These are phyloP conservation scores for Penicillium brasilianum DNA, from an alignment of 2,329 filamentous ascomycete genomes.

Conservation along the genomic window DNA sequence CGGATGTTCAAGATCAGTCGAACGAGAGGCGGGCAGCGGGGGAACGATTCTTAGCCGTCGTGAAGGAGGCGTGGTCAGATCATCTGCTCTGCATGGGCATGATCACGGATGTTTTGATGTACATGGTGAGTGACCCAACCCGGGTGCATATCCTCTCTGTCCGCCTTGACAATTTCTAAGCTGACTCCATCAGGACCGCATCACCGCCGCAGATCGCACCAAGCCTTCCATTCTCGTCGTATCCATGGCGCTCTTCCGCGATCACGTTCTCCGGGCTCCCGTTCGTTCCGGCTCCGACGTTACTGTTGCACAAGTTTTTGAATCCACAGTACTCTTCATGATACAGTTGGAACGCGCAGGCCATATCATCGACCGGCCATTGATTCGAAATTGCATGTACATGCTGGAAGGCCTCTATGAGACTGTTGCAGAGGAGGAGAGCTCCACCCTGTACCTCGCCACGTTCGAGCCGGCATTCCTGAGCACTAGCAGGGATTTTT, in stretches of 20 bases:
- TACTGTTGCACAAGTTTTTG: constrained; percentile 74
- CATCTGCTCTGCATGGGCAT: constrained; percentile 95
- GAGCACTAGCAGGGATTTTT: constrained; percentile 72
- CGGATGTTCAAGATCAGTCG: constrained; percentile 61
- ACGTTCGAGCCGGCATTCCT: constrained; percentile 83
- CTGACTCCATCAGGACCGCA: constrained; percentile 68
- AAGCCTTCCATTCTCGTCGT: constrained; percentile 80
- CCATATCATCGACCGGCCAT: constrained; percentile 80
- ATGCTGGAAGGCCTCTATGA: constrained; percentile 93
- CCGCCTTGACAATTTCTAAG: constrained; percentile 1
- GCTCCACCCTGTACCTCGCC: constrained; percentile 80
- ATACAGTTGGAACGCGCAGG: constrained; percentile 91
- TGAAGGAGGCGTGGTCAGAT: constrained; percentile 82
- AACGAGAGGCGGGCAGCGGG: constrained; percentile 80
- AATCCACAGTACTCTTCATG: constrained; percentile 83
- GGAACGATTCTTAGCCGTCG: constrained; percentile 77
- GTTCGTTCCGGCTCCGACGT: constrained; percentile 49
- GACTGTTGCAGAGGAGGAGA: constrained; percentile 75
- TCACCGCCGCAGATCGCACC: constrained; percentile 74
- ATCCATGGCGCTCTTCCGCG: constrained; percentile 85
- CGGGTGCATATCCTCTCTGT: not conserved
- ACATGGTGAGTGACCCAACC: constrained; percentile 68
- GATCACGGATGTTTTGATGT: constrained; percentile 96
- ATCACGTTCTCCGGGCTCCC: constrained; percentile 74
- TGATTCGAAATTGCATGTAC: constrained; percentile 80